A percentile compares a stretch with the other conserved stretches of the same genome.
These are phyloP conservation scores for Kitagawia praeruptora DNA, from an alignment of 129 eudicot species.

Conservation along the genomic window DNA sequence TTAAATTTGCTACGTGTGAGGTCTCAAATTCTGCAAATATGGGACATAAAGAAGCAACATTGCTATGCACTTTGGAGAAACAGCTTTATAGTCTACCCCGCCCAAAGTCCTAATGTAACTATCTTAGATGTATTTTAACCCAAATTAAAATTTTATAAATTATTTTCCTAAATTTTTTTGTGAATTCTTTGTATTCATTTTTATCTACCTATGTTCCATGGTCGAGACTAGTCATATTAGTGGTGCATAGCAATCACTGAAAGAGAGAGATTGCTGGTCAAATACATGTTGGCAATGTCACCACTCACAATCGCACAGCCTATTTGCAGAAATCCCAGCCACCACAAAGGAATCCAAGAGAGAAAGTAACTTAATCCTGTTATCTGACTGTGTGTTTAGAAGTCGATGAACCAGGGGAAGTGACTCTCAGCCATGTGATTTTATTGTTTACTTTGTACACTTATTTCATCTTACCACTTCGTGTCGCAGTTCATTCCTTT, in stretches of 20 bases:
- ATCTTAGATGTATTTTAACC: not conserved
- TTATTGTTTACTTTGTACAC: too few species aligned
- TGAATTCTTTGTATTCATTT: not conserved
- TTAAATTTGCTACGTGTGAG: not conserved
- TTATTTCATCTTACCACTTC: too few species aligned
- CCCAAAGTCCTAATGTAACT: too few species aligned
- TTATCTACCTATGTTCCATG: not conserved
- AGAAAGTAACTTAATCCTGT: not conserved
- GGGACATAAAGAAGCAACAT: not conserved
- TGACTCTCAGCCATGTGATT: not conserved
- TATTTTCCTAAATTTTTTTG: not conserved
- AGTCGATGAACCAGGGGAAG: not conserved
- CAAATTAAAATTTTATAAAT: too few species aligned
- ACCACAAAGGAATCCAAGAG: not conserved
- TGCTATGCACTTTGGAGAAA: not conserved
- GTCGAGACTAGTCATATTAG: not conserved
- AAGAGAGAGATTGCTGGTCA: not conserved
- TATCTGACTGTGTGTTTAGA: not conserved
- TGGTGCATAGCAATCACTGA: not conserved
- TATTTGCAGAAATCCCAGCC: not conserved
- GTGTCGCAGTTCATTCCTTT: too few species aligned
- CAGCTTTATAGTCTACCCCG: too few species aligned
- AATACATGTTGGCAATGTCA: not conserved
- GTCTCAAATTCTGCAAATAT: not conserved
- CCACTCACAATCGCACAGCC: not conserved